These are phyloP conservation scores for Torrubiella hemipterigena DNA, from an alignment of 2,329 filamentous ascomycete species.

Conservation along the genomic window DNA sequence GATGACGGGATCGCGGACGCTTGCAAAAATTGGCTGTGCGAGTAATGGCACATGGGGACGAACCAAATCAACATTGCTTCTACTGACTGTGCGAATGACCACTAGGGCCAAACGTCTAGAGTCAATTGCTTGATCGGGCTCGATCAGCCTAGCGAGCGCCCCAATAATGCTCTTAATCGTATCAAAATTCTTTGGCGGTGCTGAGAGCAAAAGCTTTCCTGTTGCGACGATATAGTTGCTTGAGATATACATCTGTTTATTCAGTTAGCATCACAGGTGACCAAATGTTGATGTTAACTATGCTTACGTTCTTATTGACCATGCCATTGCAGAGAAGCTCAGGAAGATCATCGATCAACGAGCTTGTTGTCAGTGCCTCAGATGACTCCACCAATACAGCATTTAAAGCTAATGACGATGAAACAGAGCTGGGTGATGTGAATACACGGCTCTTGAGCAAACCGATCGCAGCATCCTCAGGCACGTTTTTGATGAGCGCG, in stretches of 20 bases:
- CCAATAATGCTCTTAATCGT: constrained; percentile 70
- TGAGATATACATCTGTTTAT: constrained; percentile 58
- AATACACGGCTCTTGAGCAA: constrained; percentile 64
- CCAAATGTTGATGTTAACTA: no score
- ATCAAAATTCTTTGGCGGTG: constrained; percentile 60
- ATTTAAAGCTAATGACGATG: constrained; percentile 79
- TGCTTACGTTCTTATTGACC: constrained; percentile 60
- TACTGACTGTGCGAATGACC: constrained; percentile 72
- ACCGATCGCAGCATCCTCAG: constrained; percentile 51
- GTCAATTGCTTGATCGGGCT: constrained; percentile 68
- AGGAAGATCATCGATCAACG: constrained; percentile 61
- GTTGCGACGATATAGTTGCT: constrained; percentile 84
- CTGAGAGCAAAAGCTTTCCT: constrained; percentile 74
- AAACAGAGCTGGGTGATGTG: constrained; percentile 59
- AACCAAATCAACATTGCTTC: constrained; percentile 67
- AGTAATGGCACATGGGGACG: constrained; percentile 71
- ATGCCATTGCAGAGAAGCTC: constrained; percentile 73
- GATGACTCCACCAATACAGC: constrained; percentile 76
- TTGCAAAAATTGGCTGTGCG: constrained; percentile 75
- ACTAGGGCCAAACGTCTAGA: constrained; percentile 79
- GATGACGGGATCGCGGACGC: constrained; percentile 83
- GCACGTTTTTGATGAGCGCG: constrained; percentile 77
- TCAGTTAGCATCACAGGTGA: constrained; percentile 1
- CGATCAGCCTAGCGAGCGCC: constrained; percentile 60
- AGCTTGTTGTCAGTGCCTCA: constrained; percentile 50